Percentiles rank a stretch among this genome's conserved stretches.
Evolutionary conservation across 208 protist species (phyloP).

Genomic region (Naegleria fowleri): DNA sequence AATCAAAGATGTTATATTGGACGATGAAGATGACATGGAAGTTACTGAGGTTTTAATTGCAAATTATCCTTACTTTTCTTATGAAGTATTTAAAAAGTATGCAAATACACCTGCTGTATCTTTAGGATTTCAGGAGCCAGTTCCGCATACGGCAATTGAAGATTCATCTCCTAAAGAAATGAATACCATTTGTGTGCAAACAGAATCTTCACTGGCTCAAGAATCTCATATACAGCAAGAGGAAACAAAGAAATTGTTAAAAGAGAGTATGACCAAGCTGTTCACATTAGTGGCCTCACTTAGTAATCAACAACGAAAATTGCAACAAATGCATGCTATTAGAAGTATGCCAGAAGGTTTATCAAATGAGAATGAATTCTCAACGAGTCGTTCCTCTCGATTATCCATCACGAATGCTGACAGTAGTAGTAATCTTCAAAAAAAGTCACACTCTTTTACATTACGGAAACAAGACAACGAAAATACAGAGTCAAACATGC

Average conservation of each 20-base stretch:
- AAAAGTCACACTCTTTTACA: not conserved
- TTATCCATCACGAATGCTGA: not conserved
- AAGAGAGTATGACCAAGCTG: not conserved
- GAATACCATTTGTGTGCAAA: not conserved
- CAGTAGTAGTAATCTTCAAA: not conserved
- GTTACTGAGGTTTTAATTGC: not conserved
- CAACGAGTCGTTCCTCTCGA: not conserved
- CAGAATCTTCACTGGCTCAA: not conserved
- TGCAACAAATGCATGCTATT: not conserved
- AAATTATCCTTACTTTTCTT: not conserved
- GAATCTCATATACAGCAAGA: not conserved
- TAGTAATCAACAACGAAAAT: not conserved
- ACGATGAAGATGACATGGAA: not conserved
- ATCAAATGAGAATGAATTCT: too few species aligned
- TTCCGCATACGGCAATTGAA: not conserved
- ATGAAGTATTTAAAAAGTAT: not conserved
- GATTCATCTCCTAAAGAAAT: not conserved
- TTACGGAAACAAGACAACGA: not conserved
- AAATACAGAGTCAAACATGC: not conserved
- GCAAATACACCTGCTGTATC: not conserved
- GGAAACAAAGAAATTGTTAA: not conserved
- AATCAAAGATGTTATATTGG: not conserved
- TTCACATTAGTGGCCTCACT: not conserved
- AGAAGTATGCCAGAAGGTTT: not conserved
- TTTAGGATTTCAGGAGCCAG: too few species aligned